Base-by-base conservation (phyloP, 2,329 filamentous ascomycete species). In the Orbilia ellipsospora region DNA sequence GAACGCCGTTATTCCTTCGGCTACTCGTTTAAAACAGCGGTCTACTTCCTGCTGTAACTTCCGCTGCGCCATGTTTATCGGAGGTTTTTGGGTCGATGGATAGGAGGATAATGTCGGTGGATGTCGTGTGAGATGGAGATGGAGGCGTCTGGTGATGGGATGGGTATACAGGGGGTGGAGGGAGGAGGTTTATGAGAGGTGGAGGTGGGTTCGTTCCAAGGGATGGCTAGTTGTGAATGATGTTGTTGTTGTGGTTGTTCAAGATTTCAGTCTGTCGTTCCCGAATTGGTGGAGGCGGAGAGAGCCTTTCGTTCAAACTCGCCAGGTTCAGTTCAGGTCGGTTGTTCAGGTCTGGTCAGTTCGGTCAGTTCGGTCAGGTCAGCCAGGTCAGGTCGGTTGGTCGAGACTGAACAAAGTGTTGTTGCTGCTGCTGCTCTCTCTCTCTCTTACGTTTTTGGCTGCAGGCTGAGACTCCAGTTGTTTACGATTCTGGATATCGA, bases 11-110 rank as follows among this genome's bases (percentile, higher is more conserved):
- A 98, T 93, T 64, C 95, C 95, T 85, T 98, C 94, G 56, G 89
- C 88, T 81, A 98, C 94, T 87, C 96, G 96, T 85, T 99, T 99
- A 89, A 97, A 98, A 88, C 93, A 96, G 86, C 97, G 97, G 82
- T 99, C 95, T 81, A 98, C 94, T 85, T 99, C 95, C 85, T 98
- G 94, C 83, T 95, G 92, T 80, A 97, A 88, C 87, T 99, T 99
- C 83, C 95, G 90, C 83, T 92, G 92, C 80, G 95, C 93, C 95
- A 99, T 99, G 60, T 42, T 60, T 69, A 80, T 83, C 87, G 70
- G 66, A 61, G 48, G 50, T 69, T 57, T 64, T 52, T 70, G 31
- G 16, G 36, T 62, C 64, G 61, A 76, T 70, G 54, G 16, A 18
- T 51, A 57, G 59, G 84, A 78, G 77, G 79, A 77, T 63, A 78